Evolutionary conservation across 2,329 filamentous ascomycete species (phyloP), one percentile per base, ranked within the genome.

Genomic region (Botryosphaeria agaves): DNA sequence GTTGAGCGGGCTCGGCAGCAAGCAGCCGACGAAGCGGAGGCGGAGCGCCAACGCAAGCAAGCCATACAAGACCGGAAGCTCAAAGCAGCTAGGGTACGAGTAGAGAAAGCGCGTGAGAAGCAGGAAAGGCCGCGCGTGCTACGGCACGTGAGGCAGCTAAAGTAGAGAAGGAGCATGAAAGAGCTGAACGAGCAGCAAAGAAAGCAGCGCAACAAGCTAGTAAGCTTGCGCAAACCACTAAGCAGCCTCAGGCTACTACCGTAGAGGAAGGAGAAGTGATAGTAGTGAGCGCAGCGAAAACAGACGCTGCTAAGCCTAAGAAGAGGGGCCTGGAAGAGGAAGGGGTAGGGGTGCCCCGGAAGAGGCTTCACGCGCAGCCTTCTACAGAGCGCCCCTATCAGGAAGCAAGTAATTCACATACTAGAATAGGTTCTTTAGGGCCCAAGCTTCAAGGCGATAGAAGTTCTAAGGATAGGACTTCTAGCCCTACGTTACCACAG

Each of bases 61-160:
- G 24, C 24, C 14, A 26, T 26, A 26, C 24, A 26, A 26, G 24
- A 26, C 7, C 24, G 24, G 14, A 26, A 14, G 24, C 24, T 26
- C 14, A 6, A 26, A 14, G 7, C 24, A 14, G 24, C 24, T 26
- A 14, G 8, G 14, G 14, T 12, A 14, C 24, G 24, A 23, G n/a
- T n/a, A n/a, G n/a, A n/a, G n/a, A n/a, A n/a, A n/a, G n/a, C n/a
- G 19, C 7, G 19, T 7, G 11, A 21, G 19, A 21, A 11, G 24
- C 7, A 7, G 14, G 24, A 12, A 26, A 26, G 24, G 24, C 24
- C 6, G 14, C 24, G 14, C 24, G 24, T 26, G 24, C 14, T 7
- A 14, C 9, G 8, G 24, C 24, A 14, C 24, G 24, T 26, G 14
- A 26, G 7, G 24, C 24, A n/a, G 14, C 24, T 7, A 26, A 26